Percentiles rank a stretch among this genome's conserved stretches.
Conservation (phyloP, 805 yeast genomes). For the Metschnikowia cerradonensis region DNA sequence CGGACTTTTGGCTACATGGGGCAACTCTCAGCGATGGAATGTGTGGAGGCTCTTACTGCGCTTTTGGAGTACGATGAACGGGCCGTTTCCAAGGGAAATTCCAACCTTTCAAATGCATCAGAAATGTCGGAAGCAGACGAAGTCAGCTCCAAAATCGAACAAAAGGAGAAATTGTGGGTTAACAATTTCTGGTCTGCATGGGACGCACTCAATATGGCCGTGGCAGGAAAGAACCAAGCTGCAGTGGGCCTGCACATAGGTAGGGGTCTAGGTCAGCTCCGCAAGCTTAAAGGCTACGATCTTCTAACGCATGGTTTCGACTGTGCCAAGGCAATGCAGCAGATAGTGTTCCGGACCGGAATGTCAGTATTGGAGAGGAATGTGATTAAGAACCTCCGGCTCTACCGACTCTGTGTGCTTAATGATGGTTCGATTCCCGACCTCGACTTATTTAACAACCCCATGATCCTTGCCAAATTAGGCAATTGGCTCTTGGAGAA, state of each 20-base stretch:
- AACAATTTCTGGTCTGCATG: slow-evolving; percentile 63
- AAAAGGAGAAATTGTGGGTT: slow-evolving; percentile 64
- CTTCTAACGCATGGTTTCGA: slow-evolving; percentile 66
- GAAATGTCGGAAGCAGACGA: slow-evolving; percentile 20
- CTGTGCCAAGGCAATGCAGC: slow-evolving; percentile 80
- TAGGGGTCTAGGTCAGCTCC: slow-evolving; percentile 14
- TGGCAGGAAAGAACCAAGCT: slow-evolving; percentile 16
- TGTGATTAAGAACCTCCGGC: slow-evolving; percentile 69
- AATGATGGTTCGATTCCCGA: slow-evolving; percentile 79
- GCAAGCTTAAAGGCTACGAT: slow-evolving; percentile 44
- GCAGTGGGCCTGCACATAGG: slow-evolving; percentile 16
- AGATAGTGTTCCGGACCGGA: slow-evolving; percentile 80
- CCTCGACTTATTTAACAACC: slow-evolving; percentile 72
- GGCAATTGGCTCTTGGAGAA: slow-evolving; percentile 92
- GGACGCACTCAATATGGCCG: slow-evolving; percentile 45
- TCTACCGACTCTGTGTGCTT: slow-evolving; percentile 81
- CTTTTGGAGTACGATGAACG: slow-evolving; percentile 51
- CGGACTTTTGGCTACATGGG: slow-evolving; percentile 87
- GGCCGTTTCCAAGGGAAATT: slow-evolving; percentile 20
- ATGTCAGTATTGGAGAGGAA: slow-evolving; percentile 84
- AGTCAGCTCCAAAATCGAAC: slow-evolving; percentile 28
- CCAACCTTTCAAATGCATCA: slow-evolving; percentile 12
- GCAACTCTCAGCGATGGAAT: slow-evolving; percentile 85
- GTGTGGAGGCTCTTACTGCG: slow-evolving; percentile 84
- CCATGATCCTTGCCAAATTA: slow-evolving; percentile 74